Conservation (phyloP, 2,329 filamentous ascomycete genomes). For the Pseudohalonectria lignicola region DNA sequence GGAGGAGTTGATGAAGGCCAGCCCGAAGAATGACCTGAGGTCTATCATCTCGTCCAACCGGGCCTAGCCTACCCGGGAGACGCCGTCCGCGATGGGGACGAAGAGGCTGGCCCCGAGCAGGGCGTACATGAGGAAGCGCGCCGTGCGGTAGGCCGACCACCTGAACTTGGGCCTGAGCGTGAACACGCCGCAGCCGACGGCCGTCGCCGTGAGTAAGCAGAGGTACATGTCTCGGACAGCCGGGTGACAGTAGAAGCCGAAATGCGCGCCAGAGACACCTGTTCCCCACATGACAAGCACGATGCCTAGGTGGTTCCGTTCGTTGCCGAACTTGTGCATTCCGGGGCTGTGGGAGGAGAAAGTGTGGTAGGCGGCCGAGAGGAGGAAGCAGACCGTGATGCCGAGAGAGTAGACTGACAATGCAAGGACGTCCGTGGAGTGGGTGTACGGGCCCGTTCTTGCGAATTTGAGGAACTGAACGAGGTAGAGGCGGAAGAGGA, state of each 20-base stretch:
- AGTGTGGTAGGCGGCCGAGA: slow-evolving; percentile 15
- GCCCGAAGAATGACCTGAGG: slow-evolving; percentile 14
- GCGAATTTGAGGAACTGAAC: slow-evolving; percentile 6
- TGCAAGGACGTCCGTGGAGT: slow-evolving; percentile 7
- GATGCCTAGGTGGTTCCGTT: slow-evolving; percentile 19
- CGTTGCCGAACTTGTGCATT: slow-evolving; percentile 15
- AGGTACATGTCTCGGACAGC: slow-evolving; percentile 9
- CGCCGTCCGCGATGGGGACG: slow-evolving; percentile 12
- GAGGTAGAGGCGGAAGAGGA: slow-evolving; percentile 10
- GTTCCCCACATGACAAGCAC: slow-evolving; percentile 16
- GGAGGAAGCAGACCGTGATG: slow-evolving; percentile 14
- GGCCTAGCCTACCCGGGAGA: slow-evolving; percentile 8
- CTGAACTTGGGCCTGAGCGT: slow-evolving; percentile 15
- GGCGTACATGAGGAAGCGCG: slow-evolving; percentile 13
- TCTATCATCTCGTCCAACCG: slow-evolving; percentile 12
- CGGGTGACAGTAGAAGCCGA: slow-evolving; percentile 14
- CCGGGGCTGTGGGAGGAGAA: slow-evolving; percentile 17
- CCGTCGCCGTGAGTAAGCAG: slow-evolving; percentile 10
- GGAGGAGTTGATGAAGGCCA: slow-evolving; percentile 15
- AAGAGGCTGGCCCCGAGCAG: slow-evolving; percentile 13
- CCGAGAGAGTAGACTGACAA: slow-evolving; percentile 13
- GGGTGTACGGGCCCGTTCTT: background rate
- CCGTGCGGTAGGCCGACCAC: slow-evolving; percentile 12
- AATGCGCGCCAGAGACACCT: slow-evolving; percentile 13
- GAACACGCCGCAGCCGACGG: slow-evolving; percentile 13